Evolutionary conservation across 2,329 filamentous ascomycete species (phyloP), one percentile per base, ranked within the genome.

Genomic region (Ascomycota sp.): DNA sequence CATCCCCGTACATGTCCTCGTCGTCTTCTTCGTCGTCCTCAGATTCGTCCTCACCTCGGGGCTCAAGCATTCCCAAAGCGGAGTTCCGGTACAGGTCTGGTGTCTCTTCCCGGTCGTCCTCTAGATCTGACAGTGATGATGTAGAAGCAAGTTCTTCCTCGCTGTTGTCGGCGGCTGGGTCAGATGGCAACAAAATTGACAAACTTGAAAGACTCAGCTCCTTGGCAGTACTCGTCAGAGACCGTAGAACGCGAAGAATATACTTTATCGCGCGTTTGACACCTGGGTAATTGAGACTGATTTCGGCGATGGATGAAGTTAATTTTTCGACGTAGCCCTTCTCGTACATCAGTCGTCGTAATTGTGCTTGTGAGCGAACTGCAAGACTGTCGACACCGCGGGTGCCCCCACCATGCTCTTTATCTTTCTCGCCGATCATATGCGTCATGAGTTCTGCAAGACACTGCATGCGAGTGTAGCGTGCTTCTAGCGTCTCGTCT

Each of bases 81-180:
- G 89, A 95, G 51, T 95, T 93, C 31, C 91, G 78, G 57, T 94
- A 95, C 13, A 98, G 65, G 53, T 98, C 89, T 20, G 91, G 89
- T 5, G 91, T 98, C 48, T 95, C 89, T 51, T 93, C 83, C 27
- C 83, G 75, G 32, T 81, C 75, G 36, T 85, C 79, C 25, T 85
- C 79, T 30, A 83, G 60, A 37, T 93, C 85, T 8, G 86, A 94
- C 17, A 92, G 69, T 1, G 86, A 93, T 4, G 83, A 91, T 3
- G 78, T 72, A 8, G 81, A 89, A 2, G 75, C 75, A 27, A 93
- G 79, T 27, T 94, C 85, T 37, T 93, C 85, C 28, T 92, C 85
- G 19, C 80, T 75, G 13, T 56, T 56, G 21, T 71, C 71, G 28
- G 73, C 68, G 5, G 73, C 68, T 8, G 73, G 65, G 7, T 67